Base-by-base conservation (phyloP, 2,329 filamentous ascomycete genomes). In the Xylariaceae sp. region DNA sequence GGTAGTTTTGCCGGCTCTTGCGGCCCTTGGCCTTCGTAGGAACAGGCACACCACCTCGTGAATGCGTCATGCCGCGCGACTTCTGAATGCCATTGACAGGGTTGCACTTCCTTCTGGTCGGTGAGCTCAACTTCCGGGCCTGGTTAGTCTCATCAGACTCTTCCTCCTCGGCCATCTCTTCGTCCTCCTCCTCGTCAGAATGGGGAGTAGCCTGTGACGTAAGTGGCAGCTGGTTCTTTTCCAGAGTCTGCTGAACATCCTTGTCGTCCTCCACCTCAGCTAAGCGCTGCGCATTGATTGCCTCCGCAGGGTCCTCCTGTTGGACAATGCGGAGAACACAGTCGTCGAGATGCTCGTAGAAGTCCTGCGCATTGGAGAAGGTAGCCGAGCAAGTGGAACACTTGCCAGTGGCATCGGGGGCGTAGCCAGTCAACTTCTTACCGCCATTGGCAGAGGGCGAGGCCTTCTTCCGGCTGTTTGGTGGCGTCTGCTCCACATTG, bases 331-430 rank as follows among this genome's bases (percentile, higher is more conserved):
- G 84, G 64, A 88, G 77, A 62, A 88, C 86, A 70, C 86, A 88
- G 75, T 88, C 86, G 68, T 88, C 93, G 71, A 97, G 80, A 82
- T 97, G 93, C 82, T 97, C 94, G 74, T 97, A 97, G 77, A 97
- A 97, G 77, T 97, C 93, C 74, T 97, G 93, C 4, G 92, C 92
- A 70, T 91, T 96, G 77, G 84, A 85, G 76, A 97, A 97, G 10
- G 89, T 96, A 60, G 87, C 84, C 11, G 89, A 90, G 76, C 94
- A 99, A 54, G 92, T 97, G 30, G 92, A 96, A 76, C 94, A 97
- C 78, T 94, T 96, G 75, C 92, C 93, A 11, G 92, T 94, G 37
- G 89, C 87, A 69, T 94, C 89, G 60, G 86, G 82, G 17, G 88
- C 82, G 70, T 90, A 90, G 56, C 84, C 85, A 4, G 85, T 84